Evolutionary conservation across 306 rosid genomes (phyloP).

Genomic region (Inga oerstediana): DNA sequence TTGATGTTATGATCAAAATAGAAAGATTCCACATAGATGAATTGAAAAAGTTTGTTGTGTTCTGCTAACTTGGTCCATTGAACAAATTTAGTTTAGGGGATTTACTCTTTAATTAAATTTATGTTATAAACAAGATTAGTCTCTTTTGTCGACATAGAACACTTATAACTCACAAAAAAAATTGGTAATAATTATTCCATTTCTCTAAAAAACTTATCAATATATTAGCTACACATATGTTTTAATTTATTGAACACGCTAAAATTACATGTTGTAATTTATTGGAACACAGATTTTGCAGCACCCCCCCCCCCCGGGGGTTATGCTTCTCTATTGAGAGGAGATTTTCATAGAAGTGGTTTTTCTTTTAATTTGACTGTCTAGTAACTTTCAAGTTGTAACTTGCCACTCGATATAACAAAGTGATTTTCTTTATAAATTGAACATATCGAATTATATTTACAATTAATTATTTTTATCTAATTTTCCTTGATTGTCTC

Average conservation of each 20-base stretch:
- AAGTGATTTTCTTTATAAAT: not conserved
- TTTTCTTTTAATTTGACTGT: no score
- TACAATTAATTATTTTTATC: not conserved
- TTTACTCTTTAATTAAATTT: not conserved
- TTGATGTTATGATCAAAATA: not conserved
- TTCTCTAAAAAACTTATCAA: not conserved
- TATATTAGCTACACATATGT: not conserved
- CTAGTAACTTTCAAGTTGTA: no score
- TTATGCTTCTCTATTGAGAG: no score
- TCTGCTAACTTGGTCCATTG: not conserved
- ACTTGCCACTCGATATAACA: no score
- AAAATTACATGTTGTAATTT: no score
- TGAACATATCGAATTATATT: not conserved
- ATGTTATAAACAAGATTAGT: not conserved
- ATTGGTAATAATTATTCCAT: not conserved
- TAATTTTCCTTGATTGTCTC: no score
- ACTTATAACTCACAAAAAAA: not conserved
- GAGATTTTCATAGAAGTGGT: no score
- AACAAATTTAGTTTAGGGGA: not conserved
- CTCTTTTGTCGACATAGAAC: no score
- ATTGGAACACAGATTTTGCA: no score
- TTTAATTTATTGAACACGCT: no score
- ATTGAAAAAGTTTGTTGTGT: not conserved
- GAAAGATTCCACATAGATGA: slow-evolving; percentile 11
- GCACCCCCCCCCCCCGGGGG: no score